Base-by-base conservation (phyloP, 202 grass and related monocot genomes). In the Elaeis oleifera region DNA sequence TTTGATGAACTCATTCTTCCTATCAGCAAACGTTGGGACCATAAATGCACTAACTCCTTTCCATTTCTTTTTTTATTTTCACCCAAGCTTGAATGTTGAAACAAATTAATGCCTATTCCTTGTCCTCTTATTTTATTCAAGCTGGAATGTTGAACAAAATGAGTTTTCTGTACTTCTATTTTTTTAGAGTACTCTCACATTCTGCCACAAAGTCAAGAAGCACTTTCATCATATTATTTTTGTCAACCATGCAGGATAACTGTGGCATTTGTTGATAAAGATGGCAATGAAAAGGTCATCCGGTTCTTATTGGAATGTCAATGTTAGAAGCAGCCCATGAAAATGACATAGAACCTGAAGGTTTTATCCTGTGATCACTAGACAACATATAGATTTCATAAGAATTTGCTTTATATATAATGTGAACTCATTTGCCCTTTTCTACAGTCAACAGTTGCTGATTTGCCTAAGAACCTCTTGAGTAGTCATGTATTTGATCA, bases 331-430 rank as follows among this genome's bases (percentile, higher is more conserved):
- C 79, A 36, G 87, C 92, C 64, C 88, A 97, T 23, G 92, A 97
- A 79, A 97, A 97, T 70, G 92, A 84, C 66, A 92, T 89, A 69
- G 88, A 92, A 62, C 92, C 91, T 57, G 88, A 97, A 97, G 92
- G 91, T 96, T 70, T 44, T 18, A 61, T 25, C 51, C 49, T 2
- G 19, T 23, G 28, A 44, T 44, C 36, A 9, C 36, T 44, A 44
- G 36, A 44, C 36, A 44, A 44, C 6, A 44, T 44, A 44, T 14
- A 44, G 36, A 44, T 44, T 44, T 11, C 11, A 44, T 44, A 44
- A 14, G 9, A 44, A 44, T 44, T 44, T 44, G 36, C 6, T 44
- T 44, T 44, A 44, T 44, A 44, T 44, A 13, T 14, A 44, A 44
- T 9, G 36, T 44, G 36, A 44, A 44, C 36, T 44, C 36, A 44